Percentiles rank a stretch among this genome's conserved stretches.
These are phyloP conservation scores for Cordyceps farinosa DNA, from an alignment of 2,329 filamentous ascomycete genomes.

Conservation along the genomic window DNA sequence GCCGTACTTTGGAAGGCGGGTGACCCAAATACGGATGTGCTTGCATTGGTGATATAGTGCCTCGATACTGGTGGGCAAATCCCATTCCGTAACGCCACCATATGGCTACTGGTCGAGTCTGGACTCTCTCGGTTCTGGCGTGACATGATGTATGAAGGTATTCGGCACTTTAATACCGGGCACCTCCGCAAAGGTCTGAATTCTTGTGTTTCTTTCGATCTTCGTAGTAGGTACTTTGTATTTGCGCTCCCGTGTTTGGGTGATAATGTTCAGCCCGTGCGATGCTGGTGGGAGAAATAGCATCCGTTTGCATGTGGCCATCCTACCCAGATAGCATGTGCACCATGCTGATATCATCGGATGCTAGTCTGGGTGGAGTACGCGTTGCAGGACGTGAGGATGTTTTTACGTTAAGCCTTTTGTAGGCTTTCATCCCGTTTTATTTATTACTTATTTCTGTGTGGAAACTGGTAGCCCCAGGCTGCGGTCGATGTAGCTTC, in stretches of 20 bases:
- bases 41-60: background rate
- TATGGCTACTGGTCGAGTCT: background rate
- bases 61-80: background rate
- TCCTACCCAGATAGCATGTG: background rate
- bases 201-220: too few relatives aligned
- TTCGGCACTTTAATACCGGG: too few relatives aligned
- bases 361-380: background rate
- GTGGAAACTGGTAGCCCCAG: background rate
- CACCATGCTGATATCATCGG: background rate
- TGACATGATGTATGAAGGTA: too few relatives aligned
- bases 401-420: background rate
- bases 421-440: too few relatives aligned
- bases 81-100: background rate
- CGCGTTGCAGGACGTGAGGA: background rate
- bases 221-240: too few relatives aligned
- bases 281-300: background rate
- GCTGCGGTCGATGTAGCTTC: background rate
- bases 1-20: background rate
- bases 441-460: too few relatives aligned
- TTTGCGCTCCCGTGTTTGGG: background rate
- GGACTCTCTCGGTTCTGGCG: background rate
- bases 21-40: too few relatives aligned
- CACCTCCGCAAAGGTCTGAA: too few relatives aligned
- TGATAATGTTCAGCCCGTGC: background rate
- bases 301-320: background rate